phyloP scores from a whole-genome alignment of 2,329 filamentous ascomycete genomes.

The Microsporum audouinii region DNA sequence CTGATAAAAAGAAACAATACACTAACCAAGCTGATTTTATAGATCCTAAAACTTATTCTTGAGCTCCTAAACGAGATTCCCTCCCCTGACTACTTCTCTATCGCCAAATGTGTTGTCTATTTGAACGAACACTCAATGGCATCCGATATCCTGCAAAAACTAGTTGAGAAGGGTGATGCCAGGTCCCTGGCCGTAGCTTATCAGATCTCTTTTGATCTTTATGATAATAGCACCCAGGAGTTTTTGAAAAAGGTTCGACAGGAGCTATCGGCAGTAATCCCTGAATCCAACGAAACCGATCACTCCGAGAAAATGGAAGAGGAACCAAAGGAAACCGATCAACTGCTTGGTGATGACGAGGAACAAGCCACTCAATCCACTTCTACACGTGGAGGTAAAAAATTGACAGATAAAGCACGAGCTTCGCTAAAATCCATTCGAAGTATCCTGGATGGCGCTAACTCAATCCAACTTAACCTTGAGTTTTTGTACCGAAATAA shows the following conservation, averaged over 20 bases:
- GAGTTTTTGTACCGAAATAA: slow-evolving; percentile 96
- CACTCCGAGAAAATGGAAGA: slow-evolving; percentile 43
- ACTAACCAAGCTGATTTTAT: background rate
- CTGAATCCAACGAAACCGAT: slow-evolving; percentile 28
- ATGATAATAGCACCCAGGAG: slow-evolving; percentile 97
- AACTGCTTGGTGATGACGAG: slow-evolving; percentile 32
- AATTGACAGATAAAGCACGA: slow-evolving; percentile 39
- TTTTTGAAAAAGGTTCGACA: slow-evolving; percentile 84
- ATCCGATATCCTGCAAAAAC: slow-evolving; percentile 67
- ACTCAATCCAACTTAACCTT: slow-evolving; percentile 86
- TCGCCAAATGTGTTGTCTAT: slow-evolving; percentile 95
- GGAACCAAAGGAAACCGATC: slow-evolving; percentile 44
- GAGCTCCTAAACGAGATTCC: slow-evolving; percentile 88
- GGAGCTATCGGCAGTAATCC: slow-evolving; percentile 52
- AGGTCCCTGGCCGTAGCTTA: slow-evolving; percentile 78
- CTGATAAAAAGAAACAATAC: background rate
- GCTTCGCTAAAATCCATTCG: slow-evolving; percentile 48
- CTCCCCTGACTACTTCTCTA: slow-evolving; percentile 91
- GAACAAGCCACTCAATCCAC: slow-evolving; percentile 33
- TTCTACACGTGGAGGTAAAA: slow-evolving; percentile 37
- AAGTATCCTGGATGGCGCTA: slow-evolving; percentile 68
- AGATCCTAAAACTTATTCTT: slow-evolving; percentile 86
- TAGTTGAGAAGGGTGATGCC: slow-evolving; percentile 68
- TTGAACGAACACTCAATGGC: slow-evolving; percentile 86
- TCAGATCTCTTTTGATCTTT: slow-evolving; percentile 94